Evolutionary conservation across 2,329 filamentous ascomycete species (phyloP), one percentile per base, ranked within the genome.

Genomic region (Aspergillus novofumigatus): DNA sequence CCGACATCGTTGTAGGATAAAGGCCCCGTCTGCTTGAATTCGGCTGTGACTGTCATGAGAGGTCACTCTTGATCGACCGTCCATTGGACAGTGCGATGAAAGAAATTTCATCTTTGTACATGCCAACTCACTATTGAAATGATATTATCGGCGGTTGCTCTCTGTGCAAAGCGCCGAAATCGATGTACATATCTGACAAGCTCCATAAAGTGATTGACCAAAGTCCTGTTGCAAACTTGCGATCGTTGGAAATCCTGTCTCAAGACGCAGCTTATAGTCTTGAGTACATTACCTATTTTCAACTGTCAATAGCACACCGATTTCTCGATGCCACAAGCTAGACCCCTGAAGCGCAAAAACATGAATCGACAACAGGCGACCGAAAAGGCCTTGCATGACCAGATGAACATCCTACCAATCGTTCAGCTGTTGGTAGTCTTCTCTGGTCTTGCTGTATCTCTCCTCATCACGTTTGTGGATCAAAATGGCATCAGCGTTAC

Each of bases 381-480:
- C 48, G 80, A 81, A 60, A 75, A 72, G 62, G 73, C 74, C 11
- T 70, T 82, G 44, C 78, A 81, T 65, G 80, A 84, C 63, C 83
- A 86, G 66, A 83, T 79, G 8, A 83, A 86, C 57, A 77, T 85
- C 20, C 74, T 86, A 1, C 81, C 83, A 0, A 77, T 75, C 42
- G 73, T 71, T 9, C 75, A 83, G 60, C 45, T 75, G 7, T 62
- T 75, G 51, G 58, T 75, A 23, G 81, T 85, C 48, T 83, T 86
- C 57, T 68, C 69, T 5, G 78, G 78, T 3, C 72, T 86, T 10
- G 77, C 83, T 1, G 71, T 81, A 14, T 79, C 81, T 0, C 70
- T 86, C 6, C 69, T 85, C 17, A 80, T 86, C 32, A 78, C 77
- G 11, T 84, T 81, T 58, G 79, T 83, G 53, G 83, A 86, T 64